Evolutionary conservation across 2,329 filamentous ascomycete genomes (phyloP), one percentile per base, ranked within the genome.

Genomic region (Shiraia bambusicola): DNA sequence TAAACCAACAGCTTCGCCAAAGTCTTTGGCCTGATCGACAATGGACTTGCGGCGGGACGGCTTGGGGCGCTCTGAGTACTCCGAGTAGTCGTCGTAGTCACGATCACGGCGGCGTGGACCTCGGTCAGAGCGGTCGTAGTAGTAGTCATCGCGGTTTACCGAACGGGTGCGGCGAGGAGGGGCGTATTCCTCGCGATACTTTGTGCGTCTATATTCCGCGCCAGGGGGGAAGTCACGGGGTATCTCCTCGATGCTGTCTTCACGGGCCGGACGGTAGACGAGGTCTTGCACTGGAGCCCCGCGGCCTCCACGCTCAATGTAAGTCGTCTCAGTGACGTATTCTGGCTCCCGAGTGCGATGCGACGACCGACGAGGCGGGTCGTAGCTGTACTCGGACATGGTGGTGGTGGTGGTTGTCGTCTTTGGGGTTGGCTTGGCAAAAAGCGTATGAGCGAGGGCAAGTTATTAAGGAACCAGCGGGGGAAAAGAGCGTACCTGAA

Each of bases 241-340:
- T 46, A 94, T 82, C 70, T 94, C 88, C 71, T 95, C 91, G 62
- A 94, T 83, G 67, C 85, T 90, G 59, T 89, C 85, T 64, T 91
- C 84, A 51, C 86, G 83, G n/a, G 50, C 52, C 35, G 73, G 69
- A 43, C 75, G 74, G 61, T 72, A 76, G 60, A 75, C 74, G 38
- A 77, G 69, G 49, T 76, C 75, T 39, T 72, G 69, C 25, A 70
- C 69, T 28, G 68, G 64, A 47, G 63, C 67, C 39, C 69, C 72
- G 24, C 56, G 61, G 64, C 73, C 54, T 68, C 73, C 63, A 73
- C 75, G 58, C 69, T 69, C 73, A 50, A 76, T 72, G 65, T 76
- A 77, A 27, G 73, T 75, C 40, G 73, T 74, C 59, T 77, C 74
- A 35, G 68, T 65, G 50, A 76, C 71, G 45, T 74, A 76, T 48